phyloP scores from a whole-genome alignment of 805 yeast species.

The Myxozyma nipponensis region DNA sequence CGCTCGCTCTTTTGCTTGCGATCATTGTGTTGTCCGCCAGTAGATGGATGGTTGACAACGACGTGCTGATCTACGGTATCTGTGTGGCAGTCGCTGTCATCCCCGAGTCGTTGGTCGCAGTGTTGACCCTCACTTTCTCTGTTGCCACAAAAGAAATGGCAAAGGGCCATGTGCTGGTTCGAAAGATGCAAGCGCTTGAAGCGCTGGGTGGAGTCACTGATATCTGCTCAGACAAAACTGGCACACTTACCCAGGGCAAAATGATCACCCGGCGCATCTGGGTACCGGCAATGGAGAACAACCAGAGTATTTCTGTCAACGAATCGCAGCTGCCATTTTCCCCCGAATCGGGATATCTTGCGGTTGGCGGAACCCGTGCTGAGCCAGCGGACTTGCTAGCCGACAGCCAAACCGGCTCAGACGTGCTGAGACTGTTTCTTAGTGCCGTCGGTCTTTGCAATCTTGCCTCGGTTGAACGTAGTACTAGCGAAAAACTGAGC shows the following conservation, averaged over 20 bases:
- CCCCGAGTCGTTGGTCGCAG: slow-evolving; percentile 76
- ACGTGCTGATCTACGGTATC: slow-evolving; percentile 86
- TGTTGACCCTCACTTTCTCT: slow-evolving; percentile 77
- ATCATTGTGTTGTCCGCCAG: slow-evolving; percentile 85
- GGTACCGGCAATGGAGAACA: slow-evolving; percentile 56
- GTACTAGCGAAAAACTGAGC: slow-evolving; percentile 2
- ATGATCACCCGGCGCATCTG: slow-evolving; percentile 71
- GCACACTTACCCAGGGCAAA: slow-evolving; percentile 75
- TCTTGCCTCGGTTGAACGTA: slow-evolving; percentile 60
- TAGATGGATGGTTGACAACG: slow-evolving; percentile 47
- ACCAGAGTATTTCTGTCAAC: slow-evolving; percentile 8
- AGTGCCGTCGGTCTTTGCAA: slow-evolving; percentile 71
- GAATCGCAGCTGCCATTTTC: slow-evolving; percentile 22
- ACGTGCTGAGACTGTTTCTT: slow-evolving; percentile 46
- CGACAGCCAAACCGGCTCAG: not conserved
- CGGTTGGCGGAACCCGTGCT: slow-evolving; percentile 3
- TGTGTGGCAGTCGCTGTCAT: slow-evolving; percentile 82
- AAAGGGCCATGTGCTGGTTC: slow-evolving; percentile 62
- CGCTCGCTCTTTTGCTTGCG: slow-evolving; percentile 76
- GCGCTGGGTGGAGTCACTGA: slow-evolving; percentile 76
- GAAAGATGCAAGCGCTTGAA: slow-evolving; percentile 72
- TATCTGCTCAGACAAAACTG: slow-evolving; percentile 79
- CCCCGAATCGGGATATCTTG: slow-evolving; percentile 22
- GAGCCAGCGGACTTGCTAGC: slow-evolving; percentile 1
- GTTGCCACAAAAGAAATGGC: slow-evolving; percentile 74